These are phyloP conservation scores for Boletus reticulatus DNA, from an alignment of 768 basidiomycete genomes.

Conservation along the genomic window DNA sequence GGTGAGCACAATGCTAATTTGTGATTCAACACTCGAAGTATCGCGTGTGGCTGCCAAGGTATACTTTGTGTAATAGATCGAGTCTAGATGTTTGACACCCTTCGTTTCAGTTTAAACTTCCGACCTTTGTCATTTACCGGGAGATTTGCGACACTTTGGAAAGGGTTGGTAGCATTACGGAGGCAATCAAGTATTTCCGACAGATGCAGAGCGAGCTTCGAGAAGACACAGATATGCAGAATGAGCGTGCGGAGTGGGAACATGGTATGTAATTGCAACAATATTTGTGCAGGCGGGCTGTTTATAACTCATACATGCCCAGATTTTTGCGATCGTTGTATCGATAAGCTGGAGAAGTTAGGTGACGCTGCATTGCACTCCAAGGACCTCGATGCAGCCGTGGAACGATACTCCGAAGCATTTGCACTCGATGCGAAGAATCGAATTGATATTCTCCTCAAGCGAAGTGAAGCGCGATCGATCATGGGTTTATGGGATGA, in stretches of 20 bases:
- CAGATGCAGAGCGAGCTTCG: neutral
- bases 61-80: neutral
- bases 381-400: neutral
- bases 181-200: neutral
- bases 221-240: neutral
- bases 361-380: neutral
- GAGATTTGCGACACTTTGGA: neutral
- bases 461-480: no score
- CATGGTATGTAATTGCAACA: neutral
- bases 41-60: neutral
- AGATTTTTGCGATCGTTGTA: neutral
- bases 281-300: neutral
- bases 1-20: neutral
- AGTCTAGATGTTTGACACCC: neutral
- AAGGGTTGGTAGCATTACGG: neutral
- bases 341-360: neutral
- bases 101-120: neutral
- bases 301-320: no score
- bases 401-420: neutral
- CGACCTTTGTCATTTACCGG: neutral
- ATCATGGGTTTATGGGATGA: no score
- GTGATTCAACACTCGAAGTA: neutral
- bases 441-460: neutral
- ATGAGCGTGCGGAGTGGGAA: neutral
- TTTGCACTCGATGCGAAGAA: neutral